A percentile compares a stretch with the other conserved stretches of the same genome.
These are phyloP conservation scores for Endotrypanum monterogeii DNA, from an alignment of 208 protist genomes.

Conservation along the genomic window DNA sequence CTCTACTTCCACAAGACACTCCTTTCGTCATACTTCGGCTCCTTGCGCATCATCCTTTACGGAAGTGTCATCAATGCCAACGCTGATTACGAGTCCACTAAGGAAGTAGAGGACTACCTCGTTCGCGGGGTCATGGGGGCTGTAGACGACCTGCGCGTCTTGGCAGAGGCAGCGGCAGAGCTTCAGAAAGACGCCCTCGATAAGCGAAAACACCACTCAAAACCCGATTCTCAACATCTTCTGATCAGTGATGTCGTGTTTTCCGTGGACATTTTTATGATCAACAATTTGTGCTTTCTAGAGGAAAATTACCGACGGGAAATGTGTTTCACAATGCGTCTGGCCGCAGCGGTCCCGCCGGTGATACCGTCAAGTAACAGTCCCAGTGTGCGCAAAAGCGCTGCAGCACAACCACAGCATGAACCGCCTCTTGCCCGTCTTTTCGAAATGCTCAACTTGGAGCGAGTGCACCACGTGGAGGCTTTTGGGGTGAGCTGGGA, in stretches of 20 bases:
- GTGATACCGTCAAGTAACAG: background rate
- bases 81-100: slow-evolving; percentile 49
- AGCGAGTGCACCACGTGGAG: slow-evolving; percentile 53
- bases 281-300: slow-evolving; percentile 82
- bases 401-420: slow-evolving; percentile 12
- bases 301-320: slow-evolving; percentile 74
- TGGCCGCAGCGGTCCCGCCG: slow-evolving; percentile 5
- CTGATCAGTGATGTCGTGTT: slow-evolving; percentile 31
- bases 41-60: slow-evolving; percentile 71
- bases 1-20: slow-evolving; percentile 84
- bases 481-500: slow-evolving; percentile 75
- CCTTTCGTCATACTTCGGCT: slow-evolving; percentile 75
- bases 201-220: slow-evolving; percentile 28
- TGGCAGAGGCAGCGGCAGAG: slow-evolving; percentile 60
- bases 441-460: slow-evolving; percentile 52
- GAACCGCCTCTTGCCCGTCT: slow-evolving; percentile 49
- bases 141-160: slow-evolving; percentile 63
- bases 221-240: slow-evolving; percentile 26
- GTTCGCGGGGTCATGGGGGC: slow-evolving; percentile 63
- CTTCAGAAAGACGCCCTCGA: slow-evolving; percentile 39
- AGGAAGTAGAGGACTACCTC: slow-evolving; percentile 67
- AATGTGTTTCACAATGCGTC: slow-evolving; percentile 56
- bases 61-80: slow-evolving; percentile 44
- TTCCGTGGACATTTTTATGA: slow-evolving; percentile 68
- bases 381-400: slow-evolving; percentile 3